Evolutionary conservation across 129 eudicot genomes (phyloP), one percentile per base, ranked within the genome.

Genomic region (Artemisia tridentata): DNA sequence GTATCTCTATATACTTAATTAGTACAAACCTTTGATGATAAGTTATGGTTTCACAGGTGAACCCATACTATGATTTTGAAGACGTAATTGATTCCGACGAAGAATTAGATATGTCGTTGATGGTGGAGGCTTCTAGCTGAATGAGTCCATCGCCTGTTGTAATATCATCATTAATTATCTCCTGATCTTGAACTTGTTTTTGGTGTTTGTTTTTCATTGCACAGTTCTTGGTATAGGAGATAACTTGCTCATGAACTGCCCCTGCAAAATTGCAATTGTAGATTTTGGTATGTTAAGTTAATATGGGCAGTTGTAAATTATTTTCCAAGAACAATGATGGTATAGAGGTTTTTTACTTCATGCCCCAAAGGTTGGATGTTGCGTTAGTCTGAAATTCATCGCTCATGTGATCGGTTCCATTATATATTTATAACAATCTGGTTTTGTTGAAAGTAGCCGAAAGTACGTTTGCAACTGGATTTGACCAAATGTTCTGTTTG

Each of bases 71-170:
- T 58, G 95, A 92, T 71, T 92, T 79, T 64, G 98, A 86, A 64
- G 85, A 85, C 3, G 95, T 82, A 55, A 87, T 92, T 2, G 98
- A 92, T 72, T 92, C 98, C 0, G 98, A 92, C 73, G 98, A 92
- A 80, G 98, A 92, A 55, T 57, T 92, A 81, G 98, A 92, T 75
- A 74, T 89, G 80, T 73, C 65, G 61, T 80, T 85, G 55, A 92
- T 92, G 98, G 92, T 69, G 20, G 41, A 88, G 61, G 31, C 85
- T 43, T 80, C 81, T 38, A 38, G 45, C 18, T 79, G 79, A 78
- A 80, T 47, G 73, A 65, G 49, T 63, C 19, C 17, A 69, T 25
- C 69, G 20, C 6, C 54, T 49, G 9, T 21, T 29, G 67, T 65
- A 55, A 48, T 31, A 19, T 82, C 29, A 55, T 18, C 56, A 74